These are phyloP conservation scores for Ambrosia trifida DNA, from an alignment of 129 eudicot species.

Conservation along the genomic window DNA sequence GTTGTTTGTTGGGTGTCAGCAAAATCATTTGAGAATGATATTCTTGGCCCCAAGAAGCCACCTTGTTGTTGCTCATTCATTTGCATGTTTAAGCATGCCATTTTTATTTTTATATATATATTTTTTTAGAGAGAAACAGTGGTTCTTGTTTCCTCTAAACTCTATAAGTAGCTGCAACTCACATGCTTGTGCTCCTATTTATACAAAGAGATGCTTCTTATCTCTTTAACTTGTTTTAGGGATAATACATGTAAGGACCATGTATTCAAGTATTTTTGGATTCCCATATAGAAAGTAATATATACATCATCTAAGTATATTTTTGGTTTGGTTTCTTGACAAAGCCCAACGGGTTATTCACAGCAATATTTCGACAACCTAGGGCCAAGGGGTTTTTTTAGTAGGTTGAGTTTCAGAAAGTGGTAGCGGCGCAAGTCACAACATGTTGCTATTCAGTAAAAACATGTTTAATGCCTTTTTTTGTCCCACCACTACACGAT, in stretches of 20 bases:
- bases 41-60: constrained; percentile 73
- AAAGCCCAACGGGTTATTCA: too few species aligned
- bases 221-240: neutral
- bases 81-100: constrained; percentile 89
- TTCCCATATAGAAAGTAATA: neutral
- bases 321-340: neutral
- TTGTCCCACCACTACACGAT: too few species aligned
- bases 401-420: too few species aligned
- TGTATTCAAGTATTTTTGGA: neutral
- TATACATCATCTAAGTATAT: neutral
- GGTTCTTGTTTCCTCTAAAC: constrained; percentile 28
- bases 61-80: constrained; percentile 59
- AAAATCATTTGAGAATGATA: constrained; percentile 94
- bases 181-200: constrained; percentile 39
- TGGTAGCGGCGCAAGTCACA: too few species aligned
- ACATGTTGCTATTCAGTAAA: too few species aligned
- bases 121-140: constrained; percentile 8
- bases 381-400: too few species aligned
- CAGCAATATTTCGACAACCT: too few species aligned
- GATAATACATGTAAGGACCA: constrained; percentile 4
- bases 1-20: constrained; percentile 56
- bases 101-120: constrained; percentile 20
- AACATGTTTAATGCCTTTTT: too few species aligned
- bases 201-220: constrained; percentile 26
- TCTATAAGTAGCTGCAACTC: constrained; percentile 36